phyloP scores from a whole-genome alignment of 2,329 filamentous ascomycete genomes.

The Lecanicillium sp. region DNA sequence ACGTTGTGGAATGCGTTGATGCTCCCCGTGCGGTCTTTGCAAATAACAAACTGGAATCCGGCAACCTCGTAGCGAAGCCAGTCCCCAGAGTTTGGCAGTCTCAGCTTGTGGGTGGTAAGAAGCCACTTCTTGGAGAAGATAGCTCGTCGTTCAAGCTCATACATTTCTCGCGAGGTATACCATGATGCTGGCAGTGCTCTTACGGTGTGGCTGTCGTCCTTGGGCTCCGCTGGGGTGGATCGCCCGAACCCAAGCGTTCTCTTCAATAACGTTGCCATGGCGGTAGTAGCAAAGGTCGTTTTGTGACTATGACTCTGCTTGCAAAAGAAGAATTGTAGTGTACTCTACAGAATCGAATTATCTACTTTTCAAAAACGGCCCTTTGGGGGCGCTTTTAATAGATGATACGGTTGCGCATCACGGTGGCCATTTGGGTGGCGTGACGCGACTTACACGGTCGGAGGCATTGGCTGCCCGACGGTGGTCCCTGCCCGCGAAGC shows the following conservation, averaged over 20 bases:
- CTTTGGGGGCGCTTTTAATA: no score
- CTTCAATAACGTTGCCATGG: slow-evolving; percentile 12
- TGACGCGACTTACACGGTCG: no score
- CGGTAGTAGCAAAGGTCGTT: no score
- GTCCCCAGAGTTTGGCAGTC: slow-evolving; percentile 40
- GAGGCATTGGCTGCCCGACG: no score
- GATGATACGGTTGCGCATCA: no score
- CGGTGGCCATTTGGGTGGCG: no score
- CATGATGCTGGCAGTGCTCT: slow-evolving; percentile 35
- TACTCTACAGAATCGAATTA: no score
- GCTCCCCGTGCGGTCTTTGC: slow-evolving; percentile 34
- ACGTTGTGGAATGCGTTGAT: slow-evolving; percentile 51
- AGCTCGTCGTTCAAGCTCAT: slow-evolving; percentile 40
- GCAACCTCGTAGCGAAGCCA: slow-evolving; percentile 44
- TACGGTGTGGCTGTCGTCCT: slow-evolving; percentile 7
- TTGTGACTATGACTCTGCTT: no score
- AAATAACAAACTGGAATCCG: slow-evolving; percentile 43
- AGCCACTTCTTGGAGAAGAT: slow-evolving; percentile 44
- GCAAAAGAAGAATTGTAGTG: no score
- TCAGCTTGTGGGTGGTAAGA: slow-evolving; percentile 38
- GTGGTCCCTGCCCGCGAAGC: no score
- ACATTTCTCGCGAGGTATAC: slow-evolving; percentile 38
- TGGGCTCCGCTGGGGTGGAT: slow-evolving; percentile 8
- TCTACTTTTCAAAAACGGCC: no score
- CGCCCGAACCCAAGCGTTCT: slow-evolving; percentile 6